These are phyloP conservation scores for Russula sp. DNA, from an alignment of 768 basidiomycete genomes.

Conservation along the genomic window DNA sequence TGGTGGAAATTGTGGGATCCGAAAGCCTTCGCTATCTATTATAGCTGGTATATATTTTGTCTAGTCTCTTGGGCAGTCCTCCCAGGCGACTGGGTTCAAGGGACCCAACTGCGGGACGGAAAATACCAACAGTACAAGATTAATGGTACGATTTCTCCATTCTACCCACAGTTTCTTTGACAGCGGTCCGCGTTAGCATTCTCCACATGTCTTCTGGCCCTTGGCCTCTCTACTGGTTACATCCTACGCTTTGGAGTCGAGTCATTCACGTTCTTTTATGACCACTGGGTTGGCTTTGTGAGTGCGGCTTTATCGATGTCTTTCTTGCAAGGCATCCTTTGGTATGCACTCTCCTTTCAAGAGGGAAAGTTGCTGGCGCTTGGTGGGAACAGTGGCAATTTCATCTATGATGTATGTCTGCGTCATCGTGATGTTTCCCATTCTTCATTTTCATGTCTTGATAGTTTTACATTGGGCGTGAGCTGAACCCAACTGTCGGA, in stretches of 20 bases:
- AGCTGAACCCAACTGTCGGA: slow-evolving; percentile 83
- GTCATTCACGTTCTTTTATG: slow-evolving; percentile 83
- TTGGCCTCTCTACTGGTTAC: slow-evolving; percentile 63
- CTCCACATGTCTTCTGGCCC: slow-evolving; percentile 73
- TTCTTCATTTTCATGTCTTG: background rate
- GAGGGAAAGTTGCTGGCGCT: slow-evolving; percentile 69
- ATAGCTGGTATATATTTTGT: slow-evolving; percentile 88
- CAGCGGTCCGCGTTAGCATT: slow-evolving; percentile 49
- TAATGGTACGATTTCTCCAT: slow-evolving; percentile 59
- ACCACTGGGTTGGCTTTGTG: slow-evolving; percentile 85
- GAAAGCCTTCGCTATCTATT: slow-evolving; percentile 65
- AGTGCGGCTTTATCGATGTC: slow-evolving; percentile 81
- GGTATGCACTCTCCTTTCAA: slow-evolving; percentile 66
- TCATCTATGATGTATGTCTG: slow-evolving; percentile 78
- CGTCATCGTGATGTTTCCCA: background rate
- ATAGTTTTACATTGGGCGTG: slow-evolving; percentile 91
- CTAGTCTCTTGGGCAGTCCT: slow-evolving; percentile 74
- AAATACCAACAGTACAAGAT: slow-evolving; percentile 82
- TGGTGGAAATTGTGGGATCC: slow-evolving; percentile 81
- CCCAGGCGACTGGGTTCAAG: slow-evolving; percentile 44
- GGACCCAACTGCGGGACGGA: slow-evolving; percentile 57
- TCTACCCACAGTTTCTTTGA: too few species aligned
- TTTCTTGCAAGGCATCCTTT: slow-evolving; percentile 59
- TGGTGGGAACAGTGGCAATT: slow-evolving; percentile 86
- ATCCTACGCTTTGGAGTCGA: slow-evolving; percentile 69